These are phyloP conservation scores for Pterocarpus santalinus DNA, from an alignment of 306 rosid genomes.

Conservation along the genomic window DNA sequence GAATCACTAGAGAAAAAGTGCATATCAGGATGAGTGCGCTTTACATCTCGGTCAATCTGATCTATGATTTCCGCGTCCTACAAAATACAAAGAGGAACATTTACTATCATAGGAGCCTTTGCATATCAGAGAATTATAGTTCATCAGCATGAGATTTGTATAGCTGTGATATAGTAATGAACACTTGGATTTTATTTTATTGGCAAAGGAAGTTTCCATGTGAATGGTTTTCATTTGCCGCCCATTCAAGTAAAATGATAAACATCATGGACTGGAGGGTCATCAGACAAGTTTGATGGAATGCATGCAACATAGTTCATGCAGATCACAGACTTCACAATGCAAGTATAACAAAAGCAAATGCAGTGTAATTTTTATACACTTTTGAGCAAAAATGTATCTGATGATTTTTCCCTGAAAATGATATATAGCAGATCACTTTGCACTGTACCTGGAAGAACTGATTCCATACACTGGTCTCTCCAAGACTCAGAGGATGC, in stretches of 20 bases:
- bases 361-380: neutral
- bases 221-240: constrained; percentile 20
- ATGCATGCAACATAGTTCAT: constrained; percentile 23
- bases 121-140: constrained; percentile 17
- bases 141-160: constrained; percentile 10
- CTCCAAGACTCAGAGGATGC: constrained; percentile 99
- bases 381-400: neutral
- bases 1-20: constrained; percentile 95
- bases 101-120: constrained; percentile 40
- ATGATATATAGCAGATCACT: constrained; percentile 12
- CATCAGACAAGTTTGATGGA: constrained; percentile 16
- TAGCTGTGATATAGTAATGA: neutral
- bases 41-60: constrained; percentile 97
- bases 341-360: constrained; percentile 27
- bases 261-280: neutral
- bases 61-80: constrained; percentile 97
- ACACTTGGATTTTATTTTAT: neutral
- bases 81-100: constrained; percentile 48
- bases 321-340: constrained; percentile 11
- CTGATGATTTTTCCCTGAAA: constrained; percentile 4
- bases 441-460: constrained; percentile 83
- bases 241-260: constrained; percentile 27
- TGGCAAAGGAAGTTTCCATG: constrained; percentile 18
- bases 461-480: constrained; percentile 95
- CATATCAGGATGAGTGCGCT: constrained; percentile 99